A percentile compares a stretch with the other conserved stretches of the same genome.
Conservation (phyloP, 257 asterid genomes). For the Solanum etuberosum region DNA sequence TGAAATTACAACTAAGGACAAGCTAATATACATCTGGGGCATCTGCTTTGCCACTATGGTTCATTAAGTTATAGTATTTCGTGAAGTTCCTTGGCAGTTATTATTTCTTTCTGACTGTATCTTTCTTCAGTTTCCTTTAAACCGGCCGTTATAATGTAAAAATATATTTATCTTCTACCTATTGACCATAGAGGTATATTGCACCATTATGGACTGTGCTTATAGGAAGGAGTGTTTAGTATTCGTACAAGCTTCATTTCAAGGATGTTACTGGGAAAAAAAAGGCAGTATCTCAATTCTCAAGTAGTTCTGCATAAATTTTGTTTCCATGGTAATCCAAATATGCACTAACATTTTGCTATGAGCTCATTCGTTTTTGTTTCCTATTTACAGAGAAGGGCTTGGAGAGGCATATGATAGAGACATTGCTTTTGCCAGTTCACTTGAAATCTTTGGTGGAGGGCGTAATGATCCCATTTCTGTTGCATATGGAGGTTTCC, state of each 20-base stretch:
- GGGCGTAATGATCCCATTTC: slow-evolving; percentile 79
- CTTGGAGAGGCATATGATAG: slow-evolving; percentile 91
- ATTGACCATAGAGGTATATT: neutral
- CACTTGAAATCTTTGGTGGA: slow-evolving; percentile 84
- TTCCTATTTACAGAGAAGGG: slow-evolving; percentile 67
- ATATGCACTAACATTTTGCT: neutral
- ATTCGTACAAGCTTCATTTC: neutral
- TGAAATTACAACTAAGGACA: neutral
- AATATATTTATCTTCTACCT: neutral
- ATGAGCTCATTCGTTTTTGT: slow-evolving; percentile 3
- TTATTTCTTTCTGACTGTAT: neutral
- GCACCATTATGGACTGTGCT: neutral
- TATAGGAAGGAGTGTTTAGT: neutral
- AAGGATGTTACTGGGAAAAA: neutral
- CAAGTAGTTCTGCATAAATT: neutral
- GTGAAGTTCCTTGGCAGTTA: neutral
- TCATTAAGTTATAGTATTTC: neutral
- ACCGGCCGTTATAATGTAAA: neutral
- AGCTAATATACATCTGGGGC: neutral
- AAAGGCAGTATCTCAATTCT: neutral
- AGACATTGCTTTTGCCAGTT: slow-evolving; percentile 81
- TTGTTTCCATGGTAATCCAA: neutral
- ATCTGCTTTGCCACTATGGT: neutral
- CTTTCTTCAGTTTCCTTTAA: neutral
- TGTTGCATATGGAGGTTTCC: slow-evolving; percentile 76